A percentile compares a stretch with the other conserved stretches of the same genome.
phyloP scores from a whole-genome alignment of 2,329 filamentous ascomycete genomes.

The Phialophora tarda region DNA sequence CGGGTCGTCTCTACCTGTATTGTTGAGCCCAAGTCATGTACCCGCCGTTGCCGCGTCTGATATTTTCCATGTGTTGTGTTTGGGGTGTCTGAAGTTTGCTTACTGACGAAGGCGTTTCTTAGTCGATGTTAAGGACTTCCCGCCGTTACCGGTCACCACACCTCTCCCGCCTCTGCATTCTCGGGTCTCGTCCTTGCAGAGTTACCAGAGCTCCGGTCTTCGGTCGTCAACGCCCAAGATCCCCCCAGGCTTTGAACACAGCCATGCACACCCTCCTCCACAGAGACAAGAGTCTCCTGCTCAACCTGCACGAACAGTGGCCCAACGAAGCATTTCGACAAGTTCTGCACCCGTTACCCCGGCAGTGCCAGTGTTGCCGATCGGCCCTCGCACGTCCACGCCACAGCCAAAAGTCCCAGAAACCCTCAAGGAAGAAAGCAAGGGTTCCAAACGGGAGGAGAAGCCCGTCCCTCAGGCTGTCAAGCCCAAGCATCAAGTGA shows the following conservation, averaged over 20 bases:
- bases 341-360: conserved; percentile 42
- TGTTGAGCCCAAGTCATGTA: conserved; percentile 22
- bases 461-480: background rate
- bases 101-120: conserved; percentile 42
- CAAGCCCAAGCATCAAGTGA: conserved; percentile 37
- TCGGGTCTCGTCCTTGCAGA: conserved; percentile 45
- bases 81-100: conserved; percentile 25
- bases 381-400: conserved; percentile 32
- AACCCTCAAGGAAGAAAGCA: conserved; percentile 17
- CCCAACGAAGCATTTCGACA: conserved; percentile 48
- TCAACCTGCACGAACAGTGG: conserved; percentile 51
- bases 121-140: conserved; percentile 55
- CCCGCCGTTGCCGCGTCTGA: conserved; percentile 34
- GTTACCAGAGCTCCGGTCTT: conserved; percentile 37
- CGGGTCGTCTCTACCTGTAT: conserved; percentile 32
- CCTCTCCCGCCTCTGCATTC: conserved; percentile 46
- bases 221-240: conserved; percentile 38
- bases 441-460: conserved; percentile 7
- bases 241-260: conserved; percentile 44
- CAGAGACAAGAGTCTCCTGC: conserved; percentile 26
- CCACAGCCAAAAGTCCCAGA: conserved; percentile 40
- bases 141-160: conserved; percentile 48
- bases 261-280: conserved; percentile 58
- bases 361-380: conserved; percentile 44
- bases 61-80: conserved; percentile 26